A percentile compares a stretch with the other conserved stretches of the same genome.
These are phyloP conservation scores for Sporothrix variecibatus DNA, from an alignment of 2,329 filamentous ascomycete species.

Conservation along the genomic window DNA sequence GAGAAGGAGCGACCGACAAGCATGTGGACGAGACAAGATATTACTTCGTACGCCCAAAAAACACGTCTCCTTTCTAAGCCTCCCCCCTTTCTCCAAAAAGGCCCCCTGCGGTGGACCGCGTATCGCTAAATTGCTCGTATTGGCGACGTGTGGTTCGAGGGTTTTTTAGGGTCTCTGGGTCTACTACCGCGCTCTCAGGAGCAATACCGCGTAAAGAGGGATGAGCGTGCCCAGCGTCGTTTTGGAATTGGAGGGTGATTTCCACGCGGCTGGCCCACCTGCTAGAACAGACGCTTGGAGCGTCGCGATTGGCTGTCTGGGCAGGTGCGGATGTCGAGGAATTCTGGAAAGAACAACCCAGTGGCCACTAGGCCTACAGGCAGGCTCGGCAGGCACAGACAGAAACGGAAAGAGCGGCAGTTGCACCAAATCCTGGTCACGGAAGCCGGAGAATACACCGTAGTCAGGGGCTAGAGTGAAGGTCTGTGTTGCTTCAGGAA, in stretches of 20 bases:
- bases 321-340: neutral
- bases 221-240: neutral
- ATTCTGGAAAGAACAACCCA: conserved; percentile 3
- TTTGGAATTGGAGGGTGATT: conserved; percentile 9
- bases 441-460: neutral
- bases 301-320: conserved; percentile 10
- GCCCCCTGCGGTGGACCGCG: conserved; percentile 22
- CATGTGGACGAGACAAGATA: conserved; percentile 13
- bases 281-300: conserved; percentile 9
- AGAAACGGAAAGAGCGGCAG: neutral
- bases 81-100: neutral
- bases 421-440: conserved; percentile 4
- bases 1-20: conserved; percentile 5
- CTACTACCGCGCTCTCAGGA: neutral
- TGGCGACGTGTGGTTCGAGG: neutral
- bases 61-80: conserved; percentile 30
- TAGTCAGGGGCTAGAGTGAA: neutral
- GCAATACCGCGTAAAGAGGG: conserved; percentile 10
- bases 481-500: neutral
- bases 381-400: neutral
- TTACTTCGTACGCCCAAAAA: conserved; percentile 25
- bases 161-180: neutral
- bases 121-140: conserved; percentile 21
- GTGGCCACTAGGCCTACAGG: neutral
- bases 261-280: conserved; percentile 23